Percentiles rank a stretch among this genome's conserved stretches.
Conservation (phyloP, 2,329 filamentous ascomycete genomes). For the Penicillium sp. region DNA sequence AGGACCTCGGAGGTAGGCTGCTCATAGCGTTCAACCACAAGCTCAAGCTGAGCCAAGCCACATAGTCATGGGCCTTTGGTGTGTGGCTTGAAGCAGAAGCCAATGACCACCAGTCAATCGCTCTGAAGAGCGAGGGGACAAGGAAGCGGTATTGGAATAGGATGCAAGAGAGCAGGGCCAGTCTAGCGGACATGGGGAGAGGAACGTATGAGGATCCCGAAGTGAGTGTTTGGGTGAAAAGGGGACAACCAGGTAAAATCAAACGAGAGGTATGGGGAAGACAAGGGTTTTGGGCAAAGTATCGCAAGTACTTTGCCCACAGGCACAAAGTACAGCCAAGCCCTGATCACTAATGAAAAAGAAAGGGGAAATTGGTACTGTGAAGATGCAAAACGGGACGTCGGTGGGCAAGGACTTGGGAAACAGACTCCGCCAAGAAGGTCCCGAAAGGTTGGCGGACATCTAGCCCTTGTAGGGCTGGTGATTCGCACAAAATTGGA, state of each 20-base stretch:
- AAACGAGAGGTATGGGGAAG: not conserved
- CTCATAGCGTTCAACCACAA: not conserved
- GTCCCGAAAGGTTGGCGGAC: not conserved
- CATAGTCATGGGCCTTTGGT: not conserved
- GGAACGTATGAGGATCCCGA: not conserved
- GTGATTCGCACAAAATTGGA: constrained; percentile 1
- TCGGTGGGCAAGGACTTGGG: not conserved
- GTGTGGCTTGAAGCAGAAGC: not conserved
- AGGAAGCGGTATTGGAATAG: not conserved
- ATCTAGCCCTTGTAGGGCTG: constrained; percentile 4
- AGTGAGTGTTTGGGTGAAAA: not conserved
- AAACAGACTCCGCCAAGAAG: constrained; percentile 4
- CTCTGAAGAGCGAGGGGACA: too few species aligned
- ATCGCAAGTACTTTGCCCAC: not conserved
- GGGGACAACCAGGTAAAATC: not conserved
- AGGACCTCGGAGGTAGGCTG: not conserved
- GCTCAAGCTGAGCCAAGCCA: not conserved
- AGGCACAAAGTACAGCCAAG: not conserved
- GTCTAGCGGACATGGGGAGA: not conserved
- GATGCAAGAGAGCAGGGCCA: not conserved
- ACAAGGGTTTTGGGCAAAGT: not conserved
- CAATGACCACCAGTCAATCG: not conserved
- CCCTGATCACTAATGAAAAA: not conserved
- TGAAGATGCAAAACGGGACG: not conserved
- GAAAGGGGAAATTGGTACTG: not conserved